A percentile compares a stretch with the other conserved stretches of the same genome.
These are phyloP conservation scores for Albizia julibrissin DNA, from an alignment of 306 rosid genomes.

Conservation along the genomic window DNA sequence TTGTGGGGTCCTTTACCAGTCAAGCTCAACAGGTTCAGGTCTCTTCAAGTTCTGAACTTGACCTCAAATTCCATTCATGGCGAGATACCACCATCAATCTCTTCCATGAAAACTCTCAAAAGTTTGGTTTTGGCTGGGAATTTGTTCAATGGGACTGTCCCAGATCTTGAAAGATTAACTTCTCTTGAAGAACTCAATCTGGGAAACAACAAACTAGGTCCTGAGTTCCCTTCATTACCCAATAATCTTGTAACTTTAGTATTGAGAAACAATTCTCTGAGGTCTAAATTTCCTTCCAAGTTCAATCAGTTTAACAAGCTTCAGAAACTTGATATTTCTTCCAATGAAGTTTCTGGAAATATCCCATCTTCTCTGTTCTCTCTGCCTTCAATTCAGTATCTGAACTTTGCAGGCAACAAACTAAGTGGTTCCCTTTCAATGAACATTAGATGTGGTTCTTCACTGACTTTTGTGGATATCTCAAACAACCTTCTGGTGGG, in stretches of 20 bases:
- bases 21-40: conserved; percentile 63
- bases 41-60: conserved; percentile 63
- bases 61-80: conserved; percentile 84
- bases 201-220: conserved; percentile 69
- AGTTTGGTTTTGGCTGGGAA: conserved; percentile 71
- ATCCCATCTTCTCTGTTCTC: conserved; percentile 62
- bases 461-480: conserved; percentile 66
- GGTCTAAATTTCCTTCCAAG: conserved; percentile 56
- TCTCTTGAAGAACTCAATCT: conserved; percentile 69
- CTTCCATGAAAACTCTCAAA: conserved; percentile 55
- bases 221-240: conserved; percentile 60
- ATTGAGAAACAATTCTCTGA: conserved; percentile 64
- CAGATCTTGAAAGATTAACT: conserved; percentile 56
- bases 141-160: conserved; percentile 72
- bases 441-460: conserved; percentile 50
- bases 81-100: conserved; percentile 58
- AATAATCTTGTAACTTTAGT: conserved; percentile 48
- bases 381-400: conserved; percentile 59
- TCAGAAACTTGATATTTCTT: conserved; percentile 65
- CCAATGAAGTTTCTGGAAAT: conserved; percentile 60
- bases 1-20: conserved; percentile 89
- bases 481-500: conserved; percentile 80
- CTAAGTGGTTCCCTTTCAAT: conserved; percentile 62
- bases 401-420: conserved; percentile 63
- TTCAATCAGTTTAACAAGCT: conserved; percentile 46